Evolutionary conservation across 805 yeast genomes (phyloP).

Genomic region (Candida vartiovaarae): DNA sequence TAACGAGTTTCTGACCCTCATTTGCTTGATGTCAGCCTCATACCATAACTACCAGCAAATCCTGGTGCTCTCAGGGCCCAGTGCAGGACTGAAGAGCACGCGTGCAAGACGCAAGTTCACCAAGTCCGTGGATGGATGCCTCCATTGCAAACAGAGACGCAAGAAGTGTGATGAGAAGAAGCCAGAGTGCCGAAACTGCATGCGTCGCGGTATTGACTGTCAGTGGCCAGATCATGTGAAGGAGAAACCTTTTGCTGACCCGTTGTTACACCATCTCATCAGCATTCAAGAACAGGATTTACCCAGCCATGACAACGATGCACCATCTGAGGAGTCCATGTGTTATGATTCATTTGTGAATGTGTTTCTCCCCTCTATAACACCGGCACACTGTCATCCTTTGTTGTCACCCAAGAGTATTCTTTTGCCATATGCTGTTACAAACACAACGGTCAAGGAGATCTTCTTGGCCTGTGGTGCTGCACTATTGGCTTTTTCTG

Average conservation of each 20-base stretch:
- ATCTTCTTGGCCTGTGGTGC: conserved; percentile 23
- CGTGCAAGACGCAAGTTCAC: conserved; percentile 10
- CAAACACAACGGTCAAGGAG: conserved; percentile 14
- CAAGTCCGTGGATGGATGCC: conserved; percentile 19
- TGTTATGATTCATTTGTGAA: conserved; percentile 19
- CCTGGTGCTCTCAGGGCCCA: conserved; percentile 9
- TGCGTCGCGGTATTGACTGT: conserved; percentile 10
- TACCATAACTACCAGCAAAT: conserved; percentile 21
- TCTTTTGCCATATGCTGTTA: conserved; percentile 15
- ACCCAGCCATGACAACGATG: conserved; percentile 12
- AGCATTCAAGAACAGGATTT: conserved; percentile 15
- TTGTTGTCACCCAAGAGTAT: conserved; percentile 14
- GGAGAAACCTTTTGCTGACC: not conserved
- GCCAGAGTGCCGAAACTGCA: conserved; percentile 17
- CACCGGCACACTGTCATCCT: conserved; percentile 19
- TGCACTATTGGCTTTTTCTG: conserved; percentile 15
- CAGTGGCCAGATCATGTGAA: conserved; percentile 18
- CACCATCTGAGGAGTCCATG: conserved; percentile 12
- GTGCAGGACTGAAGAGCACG: conserved; percentile 6
- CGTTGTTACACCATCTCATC: conserved; percentile 16
- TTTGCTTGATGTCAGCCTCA: not conserved
- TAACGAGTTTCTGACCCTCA: too few relatives aligned
- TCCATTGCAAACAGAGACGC: conserved; percentile 16
- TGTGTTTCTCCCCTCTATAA: conserved; percentile 17
- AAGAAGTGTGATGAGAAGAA: conserved; percentile 23